Base-by-base conservation (phyloP, 2,329 filamentous ascomycete genomes). In the Sclerotinia subarctica region DNA sequence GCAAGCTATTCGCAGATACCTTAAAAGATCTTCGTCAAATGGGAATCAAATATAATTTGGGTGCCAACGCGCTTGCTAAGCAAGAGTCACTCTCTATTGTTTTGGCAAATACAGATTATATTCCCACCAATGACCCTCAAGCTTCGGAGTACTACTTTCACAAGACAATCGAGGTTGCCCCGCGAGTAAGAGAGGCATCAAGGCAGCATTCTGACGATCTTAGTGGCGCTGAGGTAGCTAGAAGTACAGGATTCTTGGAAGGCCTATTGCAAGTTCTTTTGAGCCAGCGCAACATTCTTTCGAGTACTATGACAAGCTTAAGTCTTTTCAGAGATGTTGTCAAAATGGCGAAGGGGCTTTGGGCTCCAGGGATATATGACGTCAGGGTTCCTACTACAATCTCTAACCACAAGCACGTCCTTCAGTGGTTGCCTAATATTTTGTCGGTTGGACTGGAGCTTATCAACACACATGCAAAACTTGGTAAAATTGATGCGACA, bases 1-100 rank as follows among this genome's bases (percentile, higher is more conserved):
- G 93, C 54, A 94, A 93, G 73, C 85, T 98, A 19, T 95, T 96
- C 74, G 91, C 93, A 0, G 94, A 98, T 73, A 94, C 91, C 0
- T 81, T 99, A 71, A 94, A 92, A 75, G 87, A 89, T 29, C 81
- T 97, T 38, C 88, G 93, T 47, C 86, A 90, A 68, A 98, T 99
- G 94, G 95, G 95, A 5, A 86, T 99, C 74, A 90, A 90, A 74
- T 88, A 89, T 64, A 97, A 97, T 76, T 82, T 96, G 21, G 88
- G 90, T 72, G 88, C 88, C 19, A 88, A 91, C 75, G 83, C 90
- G 54, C 82, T 98, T 24, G 84, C 85, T 51, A 87, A 87, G 65
- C 95, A 99, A 78, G 83, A 86, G 38, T 90, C 91, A 0, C 81
- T 92, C 10, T 85, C 91, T 7, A 79, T 84, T 6, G 83, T 97